phyloP scores from a whole-genome alignment of 306 rosid species.

The Pueraria montana region DNA sequence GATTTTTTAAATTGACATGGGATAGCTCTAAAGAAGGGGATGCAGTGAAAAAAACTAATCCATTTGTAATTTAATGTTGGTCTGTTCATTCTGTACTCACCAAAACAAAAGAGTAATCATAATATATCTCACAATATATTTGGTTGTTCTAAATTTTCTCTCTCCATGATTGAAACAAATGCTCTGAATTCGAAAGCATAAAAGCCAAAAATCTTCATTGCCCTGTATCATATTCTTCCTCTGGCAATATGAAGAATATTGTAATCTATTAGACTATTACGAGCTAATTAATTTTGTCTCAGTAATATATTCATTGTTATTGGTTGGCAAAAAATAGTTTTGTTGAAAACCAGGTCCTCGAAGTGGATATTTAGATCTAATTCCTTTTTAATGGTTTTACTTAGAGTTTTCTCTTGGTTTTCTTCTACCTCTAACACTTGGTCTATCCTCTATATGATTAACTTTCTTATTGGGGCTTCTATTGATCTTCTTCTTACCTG shows the following conservation, averaged over 20 bases:
- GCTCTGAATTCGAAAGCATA: neutral
- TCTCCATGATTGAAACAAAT: slow-evolving; percentile 14
- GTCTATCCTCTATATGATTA: neutral
- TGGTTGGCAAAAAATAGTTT: neutral
- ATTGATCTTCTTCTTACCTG: neutral
- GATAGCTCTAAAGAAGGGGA: neutral
- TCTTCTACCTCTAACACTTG: neutral
- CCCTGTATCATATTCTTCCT: slow-evolving; percentile 7
- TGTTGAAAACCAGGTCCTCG: neutral
- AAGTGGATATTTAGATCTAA: neutral
- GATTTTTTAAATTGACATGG: slow-evolving; percentile 20
- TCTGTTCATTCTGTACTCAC: neutral
- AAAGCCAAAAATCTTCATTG: neutral
- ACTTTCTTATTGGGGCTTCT: neutral
- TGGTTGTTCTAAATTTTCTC: neutral
- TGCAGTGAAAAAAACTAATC: neutral
- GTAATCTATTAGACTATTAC: neutral
- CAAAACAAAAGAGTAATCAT: neutral
- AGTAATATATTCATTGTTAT: neutral
- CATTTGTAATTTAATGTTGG: slow-evolving; percentile 16
- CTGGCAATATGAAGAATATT: neutral
- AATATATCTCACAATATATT: slow-evolving; percentile 21
- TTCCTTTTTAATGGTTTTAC: neutral
- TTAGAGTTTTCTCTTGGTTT: neutral
- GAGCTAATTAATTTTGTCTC: neutral